These are phyloP conservation scores for Cicer yamashitae DNA, from an alignment of 306 rosid species.

Conservation along the genomic window DNA sequence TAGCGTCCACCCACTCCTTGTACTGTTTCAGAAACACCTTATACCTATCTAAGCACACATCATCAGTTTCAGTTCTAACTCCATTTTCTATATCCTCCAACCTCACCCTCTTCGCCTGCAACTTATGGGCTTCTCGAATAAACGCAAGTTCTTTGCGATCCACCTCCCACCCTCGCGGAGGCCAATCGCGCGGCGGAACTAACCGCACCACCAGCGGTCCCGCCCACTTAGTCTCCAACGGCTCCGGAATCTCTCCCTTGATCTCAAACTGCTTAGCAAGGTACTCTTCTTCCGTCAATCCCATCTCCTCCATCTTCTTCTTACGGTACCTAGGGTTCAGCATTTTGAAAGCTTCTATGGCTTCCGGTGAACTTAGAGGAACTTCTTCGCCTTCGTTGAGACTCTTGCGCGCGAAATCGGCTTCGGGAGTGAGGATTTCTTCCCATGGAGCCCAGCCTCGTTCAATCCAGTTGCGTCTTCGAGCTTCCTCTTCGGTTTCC, in stretches of 20 bases:
- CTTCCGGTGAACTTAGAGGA: conserved; percentile 77
- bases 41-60: conserved; percentile 78
- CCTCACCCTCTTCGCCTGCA: conserved; percentile 65
- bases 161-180: conserved; percentile 92
- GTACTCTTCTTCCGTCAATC: conserved; percentile 82
- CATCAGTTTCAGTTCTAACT: conserved; percentile 55
- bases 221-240: conserved; percentile 70
- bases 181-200: conserved; percentile 96
- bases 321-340: conserved; percentile 71
- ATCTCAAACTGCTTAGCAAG: conserved; percentile 70
- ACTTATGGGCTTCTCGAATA: conserved; percentile 79
- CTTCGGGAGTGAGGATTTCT: conserved; percentile 87
- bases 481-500: conserved; percentile 91
- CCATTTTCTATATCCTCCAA: conserved; percentile 61
- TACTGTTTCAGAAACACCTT: conserved; percentile 91
- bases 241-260: conserved; percentile 78
- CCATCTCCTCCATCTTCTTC: conserved; percentile 81
- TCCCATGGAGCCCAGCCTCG: conserved; percentile 99
- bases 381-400: conserved; percentile 95
- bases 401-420: conserved; percentile 80
- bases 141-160: conserved; percentile 79
- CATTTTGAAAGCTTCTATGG: conserved; percentile 95
- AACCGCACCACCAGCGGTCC: conserved; percentile 66
- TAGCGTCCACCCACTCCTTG: conserved; percentile 79
- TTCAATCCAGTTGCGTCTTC: conserved; percentile 83